Evolutionary conservation across 2,329 filamentous ascomycete genomes (phyloP).

Genomic region (Fusarium sp.): DNA sequence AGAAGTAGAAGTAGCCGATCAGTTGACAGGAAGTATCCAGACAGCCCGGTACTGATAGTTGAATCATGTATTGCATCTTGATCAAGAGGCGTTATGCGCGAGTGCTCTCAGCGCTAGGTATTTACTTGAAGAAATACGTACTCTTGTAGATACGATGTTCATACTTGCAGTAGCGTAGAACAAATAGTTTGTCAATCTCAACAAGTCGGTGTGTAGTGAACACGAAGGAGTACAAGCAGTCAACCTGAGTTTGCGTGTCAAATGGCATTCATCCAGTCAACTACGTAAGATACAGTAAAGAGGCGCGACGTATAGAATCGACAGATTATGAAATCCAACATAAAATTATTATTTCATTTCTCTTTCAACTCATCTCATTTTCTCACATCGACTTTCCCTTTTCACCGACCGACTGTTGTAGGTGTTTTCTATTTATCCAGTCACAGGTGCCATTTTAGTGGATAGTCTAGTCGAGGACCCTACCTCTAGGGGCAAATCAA

Average conservation of each 20-base stretch:
- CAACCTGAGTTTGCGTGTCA: neutral
- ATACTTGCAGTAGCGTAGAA: slow-evolving; percentile 4
- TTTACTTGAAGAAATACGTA: neutral
- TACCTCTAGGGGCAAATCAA: neutral
- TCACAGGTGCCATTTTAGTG: slow-evolving; percentile 21
- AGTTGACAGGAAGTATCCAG: neutral
- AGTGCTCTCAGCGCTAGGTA: neutral
- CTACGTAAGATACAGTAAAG: neutral
- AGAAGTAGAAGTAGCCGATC: neutral
- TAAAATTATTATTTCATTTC: slow-evolving; percentile 17
- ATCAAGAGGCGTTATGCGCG: neutral
- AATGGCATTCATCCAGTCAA: neutral
- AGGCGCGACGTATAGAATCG: slow-evolving; percentile 16
- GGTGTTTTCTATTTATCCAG: slow-evolving; percentile 15
- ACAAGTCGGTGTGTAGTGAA: slow-evolving; percentile 32
- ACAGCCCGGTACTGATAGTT: neutral
- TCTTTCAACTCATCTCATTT: slow-evolving; percentile 7
- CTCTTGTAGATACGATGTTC: neutral
- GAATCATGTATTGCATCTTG: neutral
- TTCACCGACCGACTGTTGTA: slow-evolving; percentile 7
- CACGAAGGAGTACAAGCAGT: neutral
- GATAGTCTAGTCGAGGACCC: neutral
- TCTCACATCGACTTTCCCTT: neutral
- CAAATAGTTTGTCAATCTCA: neutral
- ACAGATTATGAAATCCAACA: slow-evolving; percentile 20